Evolutionary conservation across 352 stramenopile genomes (phyloP).

Genomic region (Pythium biforme): DNA sequence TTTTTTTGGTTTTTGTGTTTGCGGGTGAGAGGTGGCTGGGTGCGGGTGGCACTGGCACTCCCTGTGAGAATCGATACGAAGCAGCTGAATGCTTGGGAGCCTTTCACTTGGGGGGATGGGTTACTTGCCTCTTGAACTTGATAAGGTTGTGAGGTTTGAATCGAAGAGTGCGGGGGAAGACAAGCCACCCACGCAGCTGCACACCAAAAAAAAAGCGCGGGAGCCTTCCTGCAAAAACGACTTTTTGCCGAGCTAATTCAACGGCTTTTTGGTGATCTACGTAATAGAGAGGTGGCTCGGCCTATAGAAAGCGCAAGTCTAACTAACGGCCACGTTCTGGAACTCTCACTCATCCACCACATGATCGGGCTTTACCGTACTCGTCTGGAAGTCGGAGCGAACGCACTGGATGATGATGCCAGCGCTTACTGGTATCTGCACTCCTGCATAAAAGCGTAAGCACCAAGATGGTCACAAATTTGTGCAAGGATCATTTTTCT

Average conservation of each 20-base stretch:
- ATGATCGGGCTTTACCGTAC: background rate
- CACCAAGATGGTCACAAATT: background rate
- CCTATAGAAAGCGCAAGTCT: conserved; percentile 10
- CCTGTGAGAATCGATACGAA: conserved; percentile 12
- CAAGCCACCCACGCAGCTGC: conserved; percentile 25
- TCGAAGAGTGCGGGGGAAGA: conserved; percentile 1
- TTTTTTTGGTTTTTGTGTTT: background rate
- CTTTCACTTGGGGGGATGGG: conserved; percentile 16
- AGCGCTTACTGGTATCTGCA: background rate
- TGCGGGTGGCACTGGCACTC: conserved; percentile 19
- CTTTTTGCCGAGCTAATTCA: conserved; percentile 12
- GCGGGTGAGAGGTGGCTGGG: conserved; percentile 1
- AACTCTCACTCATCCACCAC: background rate
- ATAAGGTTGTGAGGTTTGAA: conserved; percentile 19
- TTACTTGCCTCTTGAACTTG: conserved; percentile 8
- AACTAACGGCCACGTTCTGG: conserved; percentile 1
- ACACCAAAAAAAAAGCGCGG: conserved; percentile 16
- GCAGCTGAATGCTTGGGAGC: conserved; percentile 14
- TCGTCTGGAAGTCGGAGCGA: background rate
- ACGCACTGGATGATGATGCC: background rate
- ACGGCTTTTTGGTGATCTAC: conserved; percentile 4
- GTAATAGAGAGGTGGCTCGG: background rate
- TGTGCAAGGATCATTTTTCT: background rate
- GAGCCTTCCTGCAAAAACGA: conserved; percentile 10
- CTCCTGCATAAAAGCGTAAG: background rate